A percentile compares a stretch with the other conserved stretches of the same genome.
phyloP scores from a whole-genome alignment of 108 stramenopile genomes.

The Skeletonema potamos region DNA sequence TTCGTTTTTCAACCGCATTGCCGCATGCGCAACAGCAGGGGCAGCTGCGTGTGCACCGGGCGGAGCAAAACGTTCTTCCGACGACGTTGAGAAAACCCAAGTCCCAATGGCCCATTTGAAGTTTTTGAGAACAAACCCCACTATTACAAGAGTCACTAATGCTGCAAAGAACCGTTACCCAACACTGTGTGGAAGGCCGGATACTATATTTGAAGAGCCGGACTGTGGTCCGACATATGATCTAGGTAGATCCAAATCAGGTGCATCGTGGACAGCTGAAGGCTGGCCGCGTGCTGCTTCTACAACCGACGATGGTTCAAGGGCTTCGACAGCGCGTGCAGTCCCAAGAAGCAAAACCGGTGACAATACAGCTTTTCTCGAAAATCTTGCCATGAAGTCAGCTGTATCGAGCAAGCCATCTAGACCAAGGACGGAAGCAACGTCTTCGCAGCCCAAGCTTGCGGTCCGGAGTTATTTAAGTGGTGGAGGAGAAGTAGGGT shows the following conservation, averaged over 20 bases:
- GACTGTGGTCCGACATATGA: slow-evolving; percentile 9
- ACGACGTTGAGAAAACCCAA: slow-evolving; percentile 19
- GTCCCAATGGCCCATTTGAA: slow-evolving; percentile 64
- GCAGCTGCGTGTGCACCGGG: slow-evolving; percentile 54
- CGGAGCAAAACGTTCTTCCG: background rate
- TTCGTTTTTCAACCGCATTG: slow-evolving; percentile 48
- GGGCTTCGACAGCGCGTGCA: background rate
- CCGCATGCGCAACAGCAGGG: slow-evolving; percentile 54
- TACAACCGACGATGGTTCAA: background rate
- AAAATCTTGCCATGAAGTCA: slow-evolving; percentile 68
- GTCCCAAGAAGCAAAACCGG: slow-evolving; percentile 27
- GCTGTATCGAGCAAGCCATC: slow-evolving; percentile 48
- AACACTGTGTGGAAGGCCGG: slow-evolving; percentile 63
- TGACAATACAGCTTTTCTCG: slow-evolving; percentile 71
- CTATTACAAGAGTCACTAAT: slow-evolving; percentile 27
- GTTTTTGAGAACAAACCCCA: slow-evolving; percentile 61
- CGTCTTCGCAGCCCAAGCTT: slow-evolving; percentile 7
- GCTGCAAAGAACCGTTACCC: slow-evolving; percentile 41
- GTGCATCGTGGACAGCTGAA: slow-evolving; percentile 10
- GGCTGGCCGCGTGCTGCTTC: background rate
- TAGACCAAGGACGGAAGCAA: slow-evolving; percentile 14
- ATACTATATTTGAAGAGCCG: slow-evolving; percentile 58
- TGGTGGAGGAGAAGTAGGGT: slow-evolving; percentile 23
- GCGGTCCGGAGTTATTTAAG: background rate
- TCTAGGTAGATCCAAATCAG: slow-evolving; percentile 6